These are phyloP conservation scores for Chrysanthemum lavandulifolium DNA, from an alignment of 129 eudicot genomes.

Conservation along the genomic window DNA sequence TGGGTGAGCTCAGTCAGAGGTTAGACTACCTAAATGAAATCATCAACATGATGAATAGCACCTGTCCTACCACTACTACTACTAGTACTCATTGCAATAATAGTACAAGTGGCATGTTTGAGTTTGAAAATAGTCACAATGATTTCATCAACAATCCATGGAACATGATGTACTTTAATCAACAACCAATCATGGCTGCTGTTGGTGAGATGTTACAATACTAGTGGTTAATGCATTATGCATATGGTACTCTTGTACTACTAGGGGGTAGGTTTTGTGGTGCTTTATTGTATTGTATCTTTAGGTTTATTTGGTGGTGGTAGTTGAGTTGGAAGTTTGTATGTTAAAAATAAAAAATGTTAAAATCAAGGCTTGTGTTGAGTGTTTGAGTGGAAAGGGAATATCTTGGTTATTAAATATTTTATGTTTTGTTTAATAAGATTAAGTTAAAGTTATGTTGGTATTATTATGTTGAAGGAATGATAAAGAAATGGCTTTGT, in stretches of 20 bases:
- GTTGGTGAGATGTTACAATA: slow-evolving; percentile 60
- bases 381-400: slow-evolving; percentile 18
- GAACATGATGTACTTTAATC: slow-evolving; percentile 61
- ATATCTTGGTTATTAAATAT: slow-evolving; percentile 7
- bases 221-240: slow-evolving; percentile 17
- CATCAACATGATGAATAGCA: slow-evolving; percentile 44
- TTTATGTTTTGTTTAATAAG: background rate
- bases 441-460: background rate
- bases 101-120: slow-evolving; percentile 32
- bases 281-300: slow-evolving; percentile 33
- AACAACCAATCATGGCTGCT: slow-evolving; percentile 70
- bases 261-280: slow-evolving; percentile 27
- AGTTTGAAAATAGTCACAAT: slow-evolving; percentile 32
- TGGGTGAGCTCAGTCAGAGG: slow-evolving; percentile 71
- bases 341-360: slow-evolving; percentile 2
- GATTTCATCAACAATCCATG: slow-evolving; percentile 43
- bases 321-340: slow-evolving; percentile 20
- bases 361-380: slow-evolving; percentile 24
- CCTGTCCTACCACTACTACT: background rate
- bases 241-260: slow-evolving; percentile 10
- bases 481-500: slow-evolving; percentile 8
- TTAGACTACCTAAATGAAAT: slow-evolving; percentile 72
- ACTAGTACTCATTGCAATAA: slow-evolving; percentile 12
- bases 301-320: slow-evolving; percentile 32
- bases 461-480: slow-evolving; percentile 6